phyloP scores from a whole-genome alignment of 371 early-diverging fungal genomes.

The Saksenaea vasiformis region DNA sequence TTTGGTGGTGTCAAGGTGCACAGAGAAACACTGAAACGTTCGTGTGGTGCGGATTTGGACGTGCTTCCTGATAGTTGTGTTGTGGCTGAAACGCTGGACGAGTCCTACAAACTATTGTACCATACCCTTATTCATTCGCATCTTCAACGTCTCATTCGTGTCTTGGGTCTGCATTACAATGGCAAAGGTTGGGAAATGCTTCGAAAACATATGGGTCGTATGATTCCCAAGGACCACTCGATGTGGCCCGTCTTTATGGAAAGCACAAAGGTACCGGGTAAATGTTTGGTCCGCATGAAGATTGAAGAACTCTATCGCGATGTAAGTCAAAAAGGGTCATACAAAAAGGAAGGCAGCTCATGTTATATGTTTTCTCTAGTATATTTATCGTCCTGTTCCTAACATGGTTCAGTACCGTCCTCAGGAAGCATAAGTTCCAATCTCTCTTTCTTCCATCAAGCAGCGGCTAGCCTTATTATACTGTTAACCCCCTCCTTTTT shows the following conservation, averaged over 20 bases:
- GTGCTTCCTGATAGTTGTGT: constrained; percentile 62
- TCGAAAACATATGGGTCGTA: constrained; percentile 43
- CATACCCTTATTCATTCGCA: constrained; percentile 74
- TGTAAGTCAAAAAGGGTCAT: constrained; percentile 39
- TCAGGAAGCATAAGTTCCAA: constrained; percentile 19
- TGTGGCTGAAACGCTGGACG: constrained; percentile 55
- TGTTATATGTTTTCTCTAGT: constrained; percentile 30
- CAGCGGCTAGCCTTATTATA: neutral
- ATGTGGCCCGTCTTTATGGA: constrained; percentile 54
- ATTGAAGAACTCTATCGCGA: constrained; percentile 69
- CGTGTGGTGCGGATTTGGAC: constrained; percentile 50
- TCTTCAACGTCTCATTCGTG: constrained; percentile 69
- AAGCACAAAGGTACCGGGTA: constrained; percentile 47
- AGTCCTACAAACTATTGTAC: constrained; percentile 65
- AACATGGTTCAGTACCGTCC: constrained; percentile 59
- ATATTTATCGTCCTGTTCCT: constrained; percentile 64
- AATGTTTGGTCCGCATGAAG: constrained; percentile 74
- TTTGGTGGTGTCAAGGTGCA: constrained; percentile 77
- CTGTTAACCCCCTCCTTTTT: neutral
- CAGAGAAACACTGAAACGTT: constrained; percentile 47
- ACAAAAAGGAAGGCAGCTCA: neutral
- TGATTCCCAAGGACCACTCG: constrained; percentile 50
- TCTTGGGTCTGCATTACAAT: constrained; percentile 62
- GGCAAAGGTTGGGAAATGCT: constrained; percentile 71
- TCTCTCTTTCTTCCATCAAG: neutral